These are phyloP conservation scores for Hamigera avellanea DNA, from an alignment of 495 filamentous ascomycete species.

Conservation along the genomic window DNA sequence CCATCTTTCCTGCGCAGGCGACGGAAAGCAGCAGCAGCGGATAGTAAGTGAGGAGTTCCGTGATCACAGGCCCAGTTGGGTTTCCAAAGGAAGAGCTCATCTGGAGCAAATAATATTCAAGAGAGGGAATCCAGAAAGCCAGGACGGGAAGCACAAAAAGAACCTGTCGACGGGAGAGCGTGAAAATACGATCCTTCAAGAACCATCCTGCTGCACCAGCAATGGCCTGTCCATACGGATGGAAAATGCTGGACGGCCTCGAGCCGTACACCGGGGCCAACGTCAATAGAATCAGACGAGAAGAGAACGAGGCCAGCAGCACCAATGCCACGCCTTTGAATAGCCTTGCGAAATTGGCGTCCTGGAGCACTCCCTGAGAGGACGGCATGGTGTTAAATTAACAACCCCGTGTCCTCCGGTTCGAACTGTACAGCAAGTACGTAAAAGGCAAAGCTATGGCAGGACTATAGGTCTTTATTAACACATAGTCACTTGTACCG, in stretches of 20 bases:
- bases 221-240: conserved; percentile 50
- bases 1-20: conserved; percentile 47
- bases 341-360: conserved; percentile 18
- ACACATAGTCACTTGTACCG: too few relatives aligned
- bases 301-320: conserved; percentile 57
- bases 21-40: conserved; percentile 61
- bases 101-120: conserved; percentile 57
- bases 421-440: not conserved
- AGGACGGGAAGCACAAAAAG: conserved; percentile 49
- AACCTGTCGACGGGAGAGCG: conserved; percentile 25
- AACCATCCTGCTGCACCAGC: conserved; percentile 55
- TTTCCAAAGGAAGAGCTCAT: conserved; percentile 55
- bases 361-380: conserved; percentile 8
- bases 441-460: too few relatives aligned
- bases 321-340: conserved; percentile 38
- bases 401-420: not conserved
- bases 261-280: conserved; percentile 81
- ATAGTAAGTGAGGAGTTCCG: conserved; percentile 57
- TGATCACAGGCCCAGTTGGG: conserved; percentile 59
- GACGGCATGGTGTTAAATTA: conserved; percentile 9
- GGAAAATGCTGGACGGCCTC: conserved; percentile 60
- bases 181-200: conserved; percentile 37
- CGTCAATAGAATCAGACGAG: conserved; percentile 60
- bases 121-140: conserved; percentile 59
- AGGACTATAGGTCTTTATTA: too few relatives aligned